Evolutionary conservation across 805 yeast species (phyloP).

Genomic region (Cyberlindnera maclurae): DNA sequence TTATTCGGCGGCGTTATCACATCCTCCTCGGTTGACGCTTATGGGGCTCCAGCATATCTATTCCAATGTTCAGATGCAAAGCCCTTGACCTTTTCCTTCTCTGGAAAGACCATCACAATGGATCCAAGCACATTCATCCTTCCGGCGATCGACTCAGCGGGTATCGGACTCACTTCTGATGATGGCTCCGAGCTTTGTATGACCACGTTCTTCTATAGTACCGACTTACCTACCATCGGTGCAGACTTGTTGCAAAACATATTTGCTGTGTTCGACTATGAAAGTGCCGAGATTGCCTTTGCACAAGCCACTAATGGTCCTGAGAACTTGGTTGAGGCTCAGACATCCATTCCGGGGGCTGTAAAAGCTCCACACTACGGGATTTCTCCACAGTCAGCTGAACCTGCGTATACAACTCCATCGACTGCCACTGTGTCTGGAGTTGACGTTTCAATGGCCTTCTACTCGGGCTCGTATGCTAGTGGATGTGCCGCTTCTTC

Average conservation of each 20-base stretch:
- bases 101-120: constrained; percentile 11
- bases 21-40: constrained; percentile 23
- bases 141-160: constrained; percentile 6
- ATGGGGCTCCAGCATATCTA: constrained; percentile 31
- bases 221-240: constrained; percentile 8
- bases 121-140: constrained; percentile 8
- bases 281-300: constrained; percentile 13
- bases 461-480: constrained; percentile 4
- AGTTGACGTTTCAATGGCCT: not conserved
- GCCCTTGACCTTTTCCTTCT: constrained; percentile 11
- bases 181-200: constrained; percentile 16
- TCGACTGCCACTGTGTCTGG: constrained; percentile 4
- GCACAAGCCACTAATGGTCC: constrained; percentile 7
- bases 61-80: constrained; percentile 18
- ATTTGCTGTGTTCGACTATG: constrained; percentile 16
- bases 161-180: constrained; percentile 2
- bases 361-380: constrained; percentile 6
- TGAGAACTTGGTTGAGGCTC: constrained; percentile 10
- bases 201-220: constrained; percentile 4
- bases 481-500: constrained; percentile 3
- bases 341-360: constrained; percentile 15
- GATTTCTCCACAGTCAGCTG: not conserved
- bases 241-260: constrained; percentile 9
- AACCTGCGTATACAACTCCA: constrained; percentile 3
- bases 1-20: constrained; percentile 11